Conservation (phyloP, 148 eudicot species). For the Mesembryanthemum crystallinum region DNA sequence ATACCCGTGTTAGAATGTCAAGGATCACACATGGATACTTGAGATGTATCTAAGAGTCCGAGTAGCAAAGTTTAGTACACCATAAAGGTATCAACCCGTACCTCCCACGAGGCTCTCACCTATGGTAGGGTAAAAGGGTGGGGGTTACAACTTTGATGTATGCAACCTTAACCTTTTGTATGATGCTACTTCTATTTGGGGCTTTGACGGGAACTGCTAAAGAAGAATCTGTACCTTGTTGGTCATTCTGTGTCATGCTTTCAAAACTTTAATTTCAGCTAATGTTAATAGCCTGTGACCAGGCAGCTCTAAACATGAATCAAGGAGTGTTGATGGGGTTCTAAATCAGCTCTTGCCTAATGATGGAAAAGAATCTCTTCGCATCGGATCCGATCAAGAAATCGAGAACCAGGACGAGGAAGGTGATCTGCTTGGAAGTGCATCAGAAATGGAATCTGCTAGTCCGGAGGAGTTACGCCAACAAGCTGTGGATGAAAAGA, state of each 20-base stretch:
- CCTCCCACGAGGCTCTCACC: not conserved
- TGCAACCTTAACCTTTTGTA: no score
- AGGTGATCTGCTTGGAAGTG: constrained; percentile 32
- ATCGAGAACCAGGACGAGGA: constrained; percentile 32
- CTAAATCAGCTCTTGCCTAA: constrained; percentile 52
- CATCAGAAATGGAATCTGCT: constrained; percentile 33
- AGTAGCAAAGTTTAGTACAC: no score
- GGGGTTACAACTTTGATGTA: not conserved
- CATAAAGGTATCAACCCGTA: not conserved
- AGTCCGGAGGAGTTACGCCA: constrained; percentile 85
- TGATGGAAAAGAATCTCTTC: constrained; percentile 46
- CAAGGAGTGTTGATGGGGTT: constrained; percentile 60
- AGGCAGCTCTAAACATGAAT: constrained; percentile 59
- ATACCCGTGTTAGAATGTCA: no score
- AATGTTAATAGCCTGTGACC: constrained; percentile 28
- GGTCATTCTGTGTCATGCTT: not conserved
- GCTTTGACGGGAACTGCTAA: not conserved
- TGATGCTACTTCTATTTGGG: not conserved
- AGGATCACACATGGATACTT: no score
- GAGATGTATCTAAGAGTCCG: no score
- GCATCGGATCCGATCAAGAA: constrained; percentile 26
- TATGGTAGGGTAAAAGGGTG: not conserved
- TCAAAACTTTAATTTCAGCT: constrained; percentile 15
- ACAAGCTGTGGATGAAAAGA: constrained; percentile 77
- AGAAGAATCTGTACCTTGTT: not conserved